These are phyloP conservation scores for Monosporascus sp. DNA, from an alignment of 2,329 filamentous ascomycete species.

Conservation along the genomic window DNA sequence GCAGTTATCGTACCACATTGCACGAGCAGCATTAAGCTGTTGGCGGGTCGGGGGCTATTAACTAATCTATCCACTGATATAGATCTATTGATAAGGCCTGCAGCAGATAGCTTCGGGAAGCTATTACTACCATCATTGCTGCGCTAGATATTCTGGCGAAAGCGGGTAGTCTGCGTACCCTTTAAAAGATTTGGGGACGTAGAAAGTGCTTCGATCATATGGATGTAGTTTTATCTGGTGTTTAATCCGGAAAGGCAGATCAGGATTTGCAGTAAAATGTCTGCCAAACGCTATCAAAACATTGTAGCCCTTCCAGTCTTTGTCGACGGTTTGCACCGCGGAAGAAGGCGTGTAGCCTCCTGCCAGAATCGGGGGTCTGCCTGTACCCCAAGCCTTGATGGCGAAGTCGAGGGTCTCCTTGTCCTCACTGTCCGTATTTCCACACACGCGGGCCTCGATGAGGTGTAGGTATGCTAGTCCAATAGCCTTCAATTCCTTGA, in stretches of 20 bases:
- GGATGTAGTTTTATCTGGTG: conserved; percentile 35
- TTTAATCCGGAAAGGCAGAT: conserved; percentile 39
- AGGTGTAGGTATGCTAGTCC: conserved; percentile 53
- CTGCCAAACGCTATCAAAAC: conserved; percentile 43
- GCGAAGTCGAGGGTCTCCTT: conserved; percentile 23
- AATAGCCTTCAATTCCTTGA: conserved; percentile 42
- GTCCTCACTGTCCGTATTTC: conserved; percentile 2
- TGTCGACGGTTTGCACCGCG: conserved; percentile 34
- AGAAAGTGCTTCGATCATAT: conserved; percentile 44
- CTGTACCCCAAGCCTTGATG: conserved; percentile 6
- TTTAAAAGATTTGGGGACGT: conserved; percentile 23
- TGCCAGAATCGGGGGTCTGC: conserved; percentile 43
- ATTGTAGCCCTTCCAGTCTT: conserved; percentile 36
- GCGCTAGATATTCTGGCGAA: too few species aligned
- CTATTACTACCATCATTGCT: too few species aligned
- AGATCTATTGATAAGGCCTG: too few species aligned
- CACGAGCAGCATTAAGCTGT: too few species aligned
- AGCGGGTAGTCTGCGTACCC: conserved; percentile 36
- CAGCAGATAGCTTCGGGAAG: too few species aligned
- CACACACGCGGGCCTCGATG: conserved; percentile 45
- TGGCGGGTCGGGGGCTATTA: too few species aligned
- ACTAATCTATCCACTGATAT: too few species aligned
- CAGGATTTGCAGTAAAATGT: conserved; percentile 44
- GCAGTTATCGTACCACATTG: too few species aligned
- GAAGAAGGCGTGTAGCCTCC: conserved; percentile 39